Evolutionary conservation across 345 rosid genomes (phyloP), one percentile per base, ranked within the genome.

Genomic region (Salix arbutifolia): DNA sequence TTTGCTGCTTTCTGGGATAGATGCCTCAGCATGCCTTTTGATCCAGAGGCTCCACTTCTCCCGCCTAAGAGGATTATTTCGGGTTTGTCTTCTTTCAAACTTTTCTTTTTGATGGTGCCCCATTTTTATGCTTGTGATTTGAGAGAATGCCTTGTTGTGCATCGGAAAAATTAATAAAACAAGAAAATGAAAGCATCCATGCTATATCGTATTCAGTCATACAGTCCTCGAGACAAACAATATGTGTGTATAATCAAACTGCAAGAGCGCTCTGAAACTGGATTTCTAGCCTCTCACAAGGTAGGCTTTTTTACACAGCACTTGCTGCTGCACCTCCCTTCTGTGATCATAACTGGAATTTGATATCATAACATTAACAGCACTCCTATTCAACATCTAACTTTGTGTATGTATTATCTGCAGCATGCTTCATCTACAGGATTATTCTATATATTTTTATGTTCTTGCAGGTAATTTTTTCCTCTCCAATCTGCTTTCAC

Each of bases 1-100:
- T 95, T 95, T 84, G 78, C 84, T 76, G 90, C 87, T 69, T 95
- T 95, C 80, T 95, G 98, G 99, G 98, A 89, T 56, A 90, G 84
- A 88, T 95, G 99, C 78, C 98, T 95, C 77, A 91, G 90, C 87
- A 95, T 93, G 99, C 90, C 99, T 72, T 91, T 81, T 84, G 99
- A 95, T 83, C 99, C 99, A 23, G 99, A 95, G 75, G 80, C 99
- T 80, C 99, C 99, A 66, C 93, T 95, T 80, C 98, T 95, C 56
- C 99, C 99, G 31, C 98, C 99, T 26, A 95, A 88, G 91, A 93
- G 93, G 89, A 90, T 95, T 64, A 84, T 90, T 80, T 85, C 97
- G 86, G 99, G 99, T 93, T 56, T 74, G 80, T 76, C 50, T 75
- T 56, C 66, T 79, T 21, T 79, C 77, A 44, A 69, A 19, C 40